These are phyloP conservation scores for Stachybotrys elegans DNA, from an alignment of 2,329 filamentous ascomycete genomes.

Conservation along the genomic window DNA sequence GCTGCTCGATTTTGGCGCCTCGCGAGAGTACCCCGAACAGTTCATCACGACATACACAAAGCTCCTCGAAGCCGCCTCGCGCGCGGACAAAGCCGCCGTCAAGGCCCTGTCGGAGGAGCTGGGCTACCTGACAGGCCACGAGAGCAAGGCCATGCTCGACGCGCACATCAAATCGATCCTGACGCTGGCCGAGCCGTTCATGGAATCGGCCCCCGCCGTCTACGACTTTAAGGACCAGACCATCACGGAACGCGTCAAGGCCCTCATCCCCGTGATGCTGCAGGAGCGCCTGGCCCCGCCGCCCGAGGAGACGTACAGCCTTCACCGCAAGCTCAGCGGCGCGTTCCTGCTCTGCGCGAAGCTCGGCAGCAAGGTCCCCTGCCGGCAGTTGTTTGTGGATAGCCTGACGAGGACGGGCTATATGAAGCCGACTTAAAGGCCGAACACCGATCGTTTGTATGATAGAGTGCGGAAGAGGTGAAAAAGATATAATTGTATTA, in stretches of 20 bases:
- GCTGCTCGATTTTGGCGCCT: constrained; percentile 92
- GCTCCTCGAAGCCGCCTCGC: constrained; percentile 75
- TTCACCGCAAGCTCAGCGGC: constrained; percentile 92
- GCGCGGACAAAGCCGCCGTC: constrained; percentile 59
- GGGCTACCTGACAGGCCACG: constrained; percentile 88
- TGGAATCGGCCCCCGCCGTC: constrained; percentile 66
- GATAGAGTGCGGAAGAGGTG: too few relatives aligned
- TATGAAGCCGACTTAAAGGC: constrained; percentile 7
- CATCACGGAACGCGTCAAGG: constrained; percentile 88
- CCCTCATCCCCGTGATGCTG: constrained; percentile 88
- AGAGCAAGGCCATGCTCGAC: constrained; percentile 79
- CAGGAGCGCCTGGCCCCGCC: constrained; percentile 82
- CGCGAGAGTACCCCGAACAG: constrained; percentile 71
- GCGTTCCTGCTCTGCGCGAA: constrained; percentile 89
- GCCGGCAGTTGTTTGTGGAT: constrained; percentile 71
- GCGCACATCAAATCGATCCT: constrained; percentile 86
- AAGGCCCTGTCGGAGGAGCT: constrained; percentile 66
- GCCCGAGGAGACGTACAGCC: constrained; percentile 93
- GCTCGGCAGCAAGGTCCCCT: constrained; percentile 76
- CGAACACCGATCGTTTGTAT: too few relatives aligned
- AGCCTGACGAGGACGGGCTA: constrained; percentile 37
- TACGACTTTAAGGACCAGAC: constrained; percentile 95
- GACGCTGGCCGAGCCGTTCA: constrained; percentile 89
- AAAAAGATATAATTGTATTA: too few relatives aligned
- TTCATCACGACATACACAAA: constrained; percentile 79